Conservation (phyloP, 805 yeast species). For the Barnettozyma populi region DNA sequence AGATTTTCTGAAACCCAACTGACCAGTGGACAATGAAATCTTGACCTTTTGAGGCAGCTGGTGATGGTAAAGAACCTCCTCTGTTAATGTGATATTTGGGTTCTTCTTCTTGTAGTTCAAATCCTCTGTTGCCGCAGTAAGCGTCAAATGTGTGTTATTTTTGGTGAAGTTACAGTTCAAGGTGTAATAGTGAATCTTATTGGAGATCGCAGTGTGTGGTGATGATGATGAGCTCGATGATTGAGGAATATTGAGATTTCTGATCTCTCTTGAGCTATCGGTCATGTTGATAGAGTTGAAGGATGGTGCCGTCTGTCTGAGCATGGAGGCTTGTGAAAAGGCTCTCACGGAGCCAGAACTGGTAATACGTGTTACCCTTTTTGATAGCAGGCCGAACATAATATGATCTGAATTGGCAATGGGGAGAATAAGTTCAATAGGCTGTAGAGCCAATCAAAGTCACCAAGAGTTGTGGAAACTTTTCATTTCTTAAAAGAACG, state of each 20-base stretch:
- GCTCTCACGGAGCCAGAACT: constrained; percentile 1
- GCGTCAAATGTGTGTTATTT: constrained; percentile 78
- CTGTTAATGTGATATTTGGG: constrained; percentile 51
- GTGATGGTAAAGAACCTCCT: constrained; percentile 70
- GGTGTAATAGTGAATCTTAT: constrained; percentile 53
- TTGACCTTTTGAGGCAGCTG: constrained; percentile 74
- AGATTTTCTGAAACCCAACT: constrained; percentile 82
- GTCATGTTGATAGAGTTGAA: background rate
- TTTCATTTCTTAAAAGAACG: background rate
- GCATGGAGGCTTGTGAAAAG: constrained; percentile 5
- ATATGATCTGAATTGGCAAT: background rate
- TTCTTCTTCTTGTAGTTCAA: constrained; percentile 51
- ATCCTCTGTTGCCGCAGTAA: constrained; percentile 67
- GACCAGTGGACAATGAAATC: constrained; percentile 71
- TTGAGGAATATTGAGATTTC: constrained; percentile 10
- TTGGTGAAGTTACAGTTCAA: constrained; percentile 71
- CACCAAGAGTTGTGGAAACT: background rate
- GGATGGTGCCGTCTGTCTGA: constrained; percentile 12
- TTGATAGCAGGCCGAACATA: background rate
- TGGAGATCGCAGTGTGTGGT: constrained; percentile 14
- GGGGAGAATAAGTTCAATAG: background rate
- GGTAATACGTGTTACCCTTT: background rate
- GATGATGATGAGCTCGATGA: constrained; percentile 5
- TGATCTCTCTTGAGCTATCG: constrained; percentile 1
- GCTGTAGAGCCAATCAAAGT: background rate